These are phyloP conservation scores for Schoenoplectus tabernaemontani DNA, from an alignment of 202 grass and related monocot species.

Conservation along the genomic window DNA sequence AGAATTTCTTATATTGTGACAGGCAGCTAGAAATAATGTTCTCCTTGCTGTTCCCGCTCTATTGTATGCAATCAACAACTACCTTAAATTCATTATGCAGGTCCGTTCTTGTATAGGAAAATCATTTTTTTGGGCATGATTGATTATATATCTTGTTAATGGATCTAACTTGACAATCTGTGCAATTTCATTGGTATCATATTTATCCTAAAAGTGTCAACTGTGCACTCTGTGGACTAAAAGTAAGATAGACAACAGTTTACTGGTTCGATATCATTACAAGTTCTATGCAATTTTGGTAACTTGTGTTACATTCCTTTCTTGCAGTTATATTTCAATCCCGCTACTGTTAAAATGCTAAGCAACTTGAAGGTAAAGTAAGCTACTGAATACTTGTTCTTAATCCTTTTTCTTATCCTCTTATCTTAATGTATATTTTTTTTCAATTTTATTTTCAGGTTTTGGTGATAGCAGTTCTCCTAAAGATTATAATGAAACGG, in stretches of 20 bases:
- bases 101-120: slow-evolving; percentile 35
- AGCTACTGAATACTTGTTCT: slow-evolving; percentile 17
- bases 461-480: slow-evolving; percentile 80
- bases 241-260: background rate
- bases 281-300: slow-evolving; percentile 19
- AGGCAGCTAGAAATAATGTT: slow-evolving; percentile 90
- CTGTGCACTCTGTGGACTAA: background rate
- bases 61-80: slow-evolving; percentile 97
- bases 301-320: slow-evolving; percentile 28
- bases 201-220: background rate
- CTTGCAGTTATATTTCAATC: slow-evolving; percentile 87
- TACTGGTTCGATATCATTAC: slow-evolving; percentile 1
- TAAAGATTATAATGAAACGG: slow-evolving; percentile 84
- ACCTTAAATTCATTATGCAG: slow-evolving; percentile 99
- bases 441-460: slow-evolving; percentile 39
- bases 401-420: slow-evolving; percentile 15
- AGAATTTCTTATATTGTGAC: slow-evolving; percentile 28
- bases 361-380: slow-evolving; percentile 89
- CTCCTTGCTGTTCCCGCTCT: slow-evolving; percentile 91
- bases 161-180: background rate
- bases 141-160: background rate
- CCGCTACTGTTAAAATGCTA: slow-evolving; percentile 92
- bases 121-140: slow-evolving; percentile 3
- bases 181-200: no score
- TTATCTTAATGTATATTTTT: slow-evolving; percentile 16